phyloP scores from a whole-genome alignment of 1,139 yeast species.

The Sugiyamaella xylanicola region DNA sequence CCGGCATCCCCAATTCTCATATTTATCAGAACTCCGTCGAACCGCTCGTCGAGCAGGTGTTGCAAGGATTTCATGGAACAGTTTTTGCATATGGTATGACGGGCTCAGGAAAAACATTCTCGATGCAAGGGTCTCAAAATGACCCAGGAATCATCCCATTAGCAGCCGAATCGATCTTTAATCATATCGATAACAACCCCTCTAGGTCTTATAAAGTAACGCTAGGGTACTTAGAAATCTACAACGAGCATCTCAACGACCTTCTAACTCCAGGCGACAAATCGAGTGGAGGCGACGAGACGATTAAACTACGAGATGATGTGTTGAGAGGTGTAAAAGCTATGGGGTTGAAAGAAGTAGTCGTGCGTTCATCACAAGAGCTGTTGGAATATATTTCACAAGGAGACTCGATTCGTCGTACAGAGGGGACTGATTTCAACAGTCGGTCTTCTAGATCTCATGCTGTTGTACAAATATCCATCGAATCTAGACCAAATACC shows the following conservation, averaged over 20 bases:
- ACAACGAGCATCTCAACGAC: slow-evolving; percentile 84
- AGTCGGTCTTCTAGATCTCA: slow-evolving; percentile 86
- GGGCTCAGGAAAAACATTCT: slow-evolving; percentile 91
- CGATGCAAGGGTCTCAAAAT: slow-evolving; percentile 73
- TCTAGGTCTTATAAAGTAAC: slow-evolving; percentile 49
- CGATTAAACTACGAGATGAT: slow-evolving; percentile 76
- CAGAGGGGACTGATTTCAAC: slow-evolving; percentile 88
- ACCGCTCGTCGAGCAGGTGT: slow-evolving; percentile 63
- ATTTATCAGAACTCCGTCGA: slow-evolving; percentile 66
- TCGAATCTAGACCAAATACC: slow-evolving; percentile 49
- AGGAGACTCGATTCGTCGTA: slow-evolving; percentile 77
- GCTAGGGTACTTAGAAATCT: slow-evolving; percentile 82
- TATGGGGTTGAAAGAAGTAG: slow-evolving; percentile 68
- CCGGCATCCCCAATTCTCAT: slow-evolving; percentile 50
- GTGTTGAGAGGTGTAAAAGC: slow-evolving; percentile 71
- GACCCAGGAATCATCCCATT: slow-evolving; percentile 81
- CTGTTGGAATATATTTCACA: slow-evolving; percentile 59
- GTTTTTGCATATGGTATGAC: slow-evolving; percentile 91
- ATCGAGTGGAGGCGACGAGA: slow-evolving; percentile 39
- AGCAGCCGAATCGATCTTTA: slow-evolving; percentile 69
- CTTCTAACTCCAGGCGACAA: slow-evolving; percentile 47
- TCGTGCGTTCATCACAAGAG: slow-evolving; percentile 59
- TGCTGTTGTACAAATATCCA: slow-evolving; percentile 76
- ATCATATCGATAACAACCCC: slow-evolving; percentile 45
- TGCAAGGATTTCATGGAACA: slow-evolving; percentile 85